Evolutionary conservation across 768 basidiomycete genomes (phyloP).

Genomic region (Rickenella mellea): DNA sequence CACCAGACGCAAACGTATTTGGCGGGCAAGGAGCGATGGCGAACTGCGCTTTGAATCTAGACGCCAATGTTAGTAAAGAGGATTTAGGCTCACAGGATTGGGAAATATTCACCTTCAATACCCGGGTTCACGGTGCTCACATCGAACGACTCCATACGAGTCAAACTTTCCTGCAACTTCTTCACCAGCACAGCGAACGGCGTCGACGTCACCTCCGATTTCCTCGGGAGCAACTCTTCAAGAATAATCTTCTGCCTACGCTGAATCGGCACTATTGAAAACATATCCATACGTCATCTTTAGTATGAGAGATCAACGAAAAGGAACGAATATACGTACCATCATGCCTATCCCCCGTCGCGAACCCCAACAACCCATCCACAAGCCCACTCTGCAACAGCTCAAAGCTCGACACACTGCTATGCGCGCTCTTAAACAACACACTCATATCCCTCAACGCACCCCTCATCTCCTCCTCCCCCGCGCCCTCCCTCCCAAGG

Average conservation of each 20-base stretch:
- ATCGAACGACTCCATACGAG: constrained; percentile 92
- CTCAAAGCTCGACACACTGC: constrained; percentile 92
- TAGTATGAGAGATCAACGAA: constrained; percentile 1
- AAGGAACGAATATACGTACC: constrained; percentile 29
- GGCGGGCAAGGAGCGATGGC: constrained; percentile 84
- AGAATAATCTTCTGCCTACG: constrained; percentile 73
- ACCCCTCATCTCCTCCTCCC: constrained; percentile 54
- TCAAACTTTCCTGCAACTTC: constrained; percentile 91
- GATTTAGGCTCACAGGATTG: constrained; percentile 2
- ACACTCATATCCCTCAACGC: constrained; percentile 68
- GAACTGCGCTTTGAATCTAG: constrained; percentile 86
- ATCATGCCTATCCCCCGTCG: constrained; percentile 54
- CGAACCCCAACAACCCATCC: constrained; percentile 75
- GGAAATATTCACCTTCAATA: constrained; percentile 53
- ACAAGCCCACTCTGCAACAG: constrained; percentile 89
- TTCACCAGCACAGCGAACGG: constrained; percentile 79
- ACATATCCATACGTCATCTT: constrained; percentile 9
- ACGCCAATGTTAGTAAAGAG: not conserved
- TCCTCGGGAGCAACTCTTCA: constrained; percentile 62
- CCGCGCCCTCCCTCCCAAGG: constrained; percentile 43
- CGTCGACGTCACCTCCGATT: constrained; percentile 33
- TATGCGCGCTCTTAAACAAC: constrained; percentile 66
- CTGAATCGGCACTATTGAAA: constrained; percentile 47
- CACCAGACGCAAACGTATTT: constrained; percentile 81
- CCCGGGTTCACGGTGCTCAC: constrained; percentile 83